Conservation (phyloP, 495 filamentous ascomycete genomes). For the Pseudoneurospora amorphoporcata region DNA sequence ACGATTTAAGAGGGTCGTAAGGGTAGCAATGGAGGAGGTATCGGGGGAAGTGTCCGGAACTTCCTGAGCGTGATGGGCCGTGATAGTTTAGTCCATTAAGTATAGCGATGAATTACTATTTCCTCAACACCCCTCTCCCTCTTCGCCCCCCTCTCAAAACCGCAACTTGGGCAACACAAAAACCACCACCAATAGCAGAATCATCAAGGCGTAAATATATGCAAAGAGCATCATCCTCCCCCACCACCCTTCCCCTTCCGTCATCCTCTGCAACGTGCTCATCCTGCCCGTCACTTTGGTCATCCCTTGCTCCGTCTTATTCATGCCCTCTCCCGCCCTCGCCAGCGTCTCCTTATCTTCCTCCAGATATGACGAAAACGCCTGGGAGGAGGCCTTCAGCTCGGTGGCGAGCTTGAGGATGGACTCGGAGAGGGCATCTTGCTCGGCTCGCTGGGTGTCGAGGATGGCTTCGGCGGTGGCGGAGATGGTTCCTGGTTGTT, state of each 20-base stretch:
- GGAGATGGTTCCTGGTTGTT: conserved; percentile 12
- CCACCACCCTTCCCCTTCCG: conserved; percentile 81
- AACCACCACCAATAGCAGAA: conserved; percentile 63
- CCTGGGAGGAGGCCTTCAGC: conserved; percentile 62
- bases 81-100: not conserved
- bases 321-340: conserved; percentile 60
- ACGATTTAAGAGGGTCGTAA: too few relatives aligned
- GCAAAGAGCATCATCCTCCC: conserved; percentile 75
- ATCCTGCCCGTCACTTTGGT: conserved; percentile 64
- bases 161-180: conserved; percentile 76
- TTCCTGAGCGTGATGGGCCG: not conserved
- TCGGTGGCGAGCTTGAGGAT: conserved; percentile 67
- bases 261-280: conserved; percentile 61
- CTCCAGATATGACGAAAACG: conserved; percentile 60
- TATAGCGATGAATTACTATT: not conserved
- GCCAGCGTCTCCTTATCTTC: conserved; percentile 61
- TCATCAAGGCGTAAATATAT: conserved; percentile 69
- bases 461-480: conserved; percentile 54
- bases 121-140: not conserved
- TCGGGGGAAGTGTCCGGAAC: not conserved
- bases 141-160: conserved; percentile 42
- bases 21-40: not conserved
- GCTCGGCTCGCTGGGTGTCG: conserved; percentile 62
- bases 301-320: conserved; percentile 63
- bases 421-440: conserved; percentile 72